Evolutionary conservation across 805 yeast species (phyloP).

Genomic region (Candida gorgasii): DNA sequence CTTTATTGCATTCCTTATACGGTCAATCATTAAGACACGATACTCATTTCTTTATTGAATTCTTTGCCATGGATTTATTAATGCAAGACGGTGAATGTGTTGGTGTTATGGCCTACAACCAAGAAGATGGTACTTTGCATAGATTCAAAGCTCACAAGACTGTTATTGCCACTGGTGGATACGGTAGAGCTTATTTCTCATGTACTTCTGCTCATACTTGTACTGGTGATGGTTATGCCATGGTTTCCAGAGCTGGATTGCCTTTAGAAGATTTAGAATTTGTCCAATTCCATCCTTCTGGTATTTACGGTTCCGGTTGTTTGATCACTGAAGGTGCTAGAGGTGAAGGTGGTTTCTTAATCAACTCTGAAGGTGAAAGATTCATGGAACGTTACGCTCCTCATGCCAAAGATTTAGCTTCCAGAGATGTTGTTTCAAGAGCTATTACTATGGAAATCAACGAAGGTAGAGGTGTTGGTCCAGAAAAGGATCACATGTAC

Average conservation of each 20-base stretch:
- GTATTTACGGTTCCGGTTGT: conserved; percentile 99
- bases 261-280: conserved; percentile 97
- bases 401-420: conserved; percentile 96
- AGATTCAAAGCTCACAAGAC: conserved; percentile 97
- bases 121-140: conserved; percentile 98
- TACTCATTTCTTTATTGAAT: conserved; percentile 97
- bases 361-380: conserved; percentile 97
- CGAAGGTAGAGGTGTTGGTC: conserved; percentile 99
- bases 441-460: conserved; percentile 98
- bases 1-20: conserved; percentile 89
- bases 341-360: conserved; percentile 99
- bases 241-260: conserved; percentile 98
- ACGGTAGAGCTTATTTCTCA: conserved; percentile 97
- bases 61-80: conserved; percentile 90
- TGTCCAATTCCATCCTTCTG: conserved; percentile 98
- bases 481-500: conserved; percentile 90
- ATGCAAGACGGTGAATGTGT: conserved; percentile 95
- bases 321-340: conserved; percentile 99
- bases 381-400: conserved; percentile 99
- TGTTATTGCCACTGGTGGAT: conserved; percentile 97
- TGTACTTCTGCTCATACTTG: conserved; percentile 99
- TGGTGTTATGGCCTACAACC: conserved; percentile 96
- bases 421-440: conserved; percentile 97
- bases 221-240: conserved; percentile 98
- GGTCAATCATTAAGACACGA: conserved; percentile 96